Evolutionary conservation across 169 alveolate genomes (phyloP).

Genomic region (Babesia bigemina): DNA sequence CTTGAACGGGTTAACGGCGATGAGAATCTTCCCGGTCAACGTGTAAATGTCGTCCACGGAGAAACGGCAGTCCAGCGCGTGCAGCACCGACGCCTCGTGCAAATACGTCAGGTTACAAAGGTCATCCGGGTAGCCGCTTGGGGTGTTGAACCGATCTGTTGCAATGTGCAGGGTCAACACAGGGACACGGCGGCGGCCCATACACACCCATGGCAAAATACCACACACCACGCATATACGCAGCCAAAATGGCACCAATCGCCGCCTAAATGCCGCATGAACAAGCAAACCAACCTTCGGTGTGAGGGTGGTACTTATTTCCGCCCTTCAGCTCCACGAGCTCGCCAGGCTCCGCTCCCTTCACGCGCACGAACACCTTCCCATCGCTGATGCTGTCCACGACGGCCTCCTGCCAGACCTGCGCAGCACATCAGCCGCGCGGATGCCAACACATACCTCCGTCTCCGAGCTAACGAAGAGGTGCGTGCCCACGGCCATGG

Average conservation of each 20-base stretch:
- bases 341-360: conserved; percentile 25
- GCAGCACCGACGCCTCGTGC: conserved; percentile 91
- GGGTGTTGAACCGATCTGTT: conserved; percentile 31
- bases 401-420: conserved; percentile 68
- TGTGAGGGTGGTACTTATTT: conserved; percentile 59
- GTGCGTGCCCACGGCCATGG: conserved; percentile 66
- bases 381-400: conserved; percentile 49
- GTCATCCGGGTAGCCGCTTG: conserved; percentile 82
- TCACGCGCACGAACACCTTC: conserved; percentile 40
- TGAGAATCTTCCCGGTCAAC: conserved; percentile 95
- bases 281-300: conserved; percentile 32
- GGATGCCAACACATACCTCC: conserved; percentile 32
- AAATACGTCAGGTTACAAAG: conserved; percentile 86
- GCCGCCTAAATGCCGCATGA: too few species aligned
- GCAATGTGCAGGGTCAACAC: neutral
- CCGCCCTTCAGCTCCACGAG: conserved; percentile 31
- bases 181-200: neutral
- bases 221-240: neutral
- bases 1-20: conserved; percentile 97
- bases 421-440: neutral
- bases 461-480: conserved; percentile 63
- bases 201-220: neutral
- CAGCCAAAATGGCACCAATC: too few species aligned
- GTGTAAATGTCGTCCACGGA: conserved; percentile 91
- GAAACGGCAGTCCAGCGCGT: conserved; percentile 89